Evolutionary conservation across 495 filamentous ascomycete genomes (phyloP).

Genomic region (Margaritispora aquatica): DNA sequence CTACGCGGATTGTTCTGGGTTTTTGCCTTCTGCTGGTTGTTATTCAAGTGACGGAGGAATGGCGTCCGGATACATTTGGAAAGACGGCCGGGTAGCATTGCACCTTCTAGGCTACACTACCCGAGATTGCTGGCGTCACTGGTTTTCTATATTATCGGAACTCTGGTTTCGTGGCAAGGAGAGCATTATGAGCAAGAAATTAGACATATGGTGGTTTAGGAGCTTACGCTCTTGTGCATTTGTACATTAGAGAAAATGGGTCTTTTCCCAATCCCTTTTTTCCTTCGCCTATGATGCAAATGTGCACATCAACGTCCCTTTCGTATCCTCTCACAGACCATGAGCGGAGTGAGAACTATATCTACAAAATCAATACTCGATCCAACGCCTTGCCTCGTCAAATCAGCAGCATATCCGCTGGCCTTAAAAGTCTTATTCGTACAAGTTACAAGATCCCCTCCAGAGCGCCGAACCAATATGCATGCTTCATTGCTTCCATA

Average conservation of each 20-base stretch:
- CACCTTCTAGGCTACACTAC: too few species aligned
- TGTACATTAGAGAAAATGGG: conserved; percentile 5
- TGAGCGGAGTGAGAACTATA: conserved; percentile 19
- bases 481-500: neutral
- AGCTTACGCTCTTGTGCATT: neutral
- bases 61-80: too few species aligned
- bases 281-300: neutral
- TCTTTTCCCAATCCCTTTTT: neutral
- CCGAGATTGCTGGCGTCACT: too few species aligned
- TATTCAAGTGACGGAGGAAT: too few species aligned
- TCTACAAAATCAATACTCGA: conserved; percentile 14
- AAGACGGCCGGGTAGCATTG: too few species aligned
- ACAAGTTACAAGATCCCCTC: conserved; percentile 35
- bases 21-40: too few species aligned
- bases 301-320: too few species aligned
- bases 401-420: neutral
- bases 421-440: conserved; percentile 18
- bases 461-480: neutral
- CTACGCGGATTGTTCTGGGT: too few species aligned
- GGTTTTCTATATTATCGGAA: neutral
- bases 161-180: neutral
- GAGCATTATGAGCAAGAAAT: too few species aligned
- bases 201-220: too few species aligned
- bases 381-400: conserved; percentile 17
- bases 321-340: conserved; percentile 8